Evolutionary conservation across 139 green algal genomes (phyloP), one percentile per base, ranked within the genome.

Genomic region (Chlamydomonas sphaeroides): DNA sequence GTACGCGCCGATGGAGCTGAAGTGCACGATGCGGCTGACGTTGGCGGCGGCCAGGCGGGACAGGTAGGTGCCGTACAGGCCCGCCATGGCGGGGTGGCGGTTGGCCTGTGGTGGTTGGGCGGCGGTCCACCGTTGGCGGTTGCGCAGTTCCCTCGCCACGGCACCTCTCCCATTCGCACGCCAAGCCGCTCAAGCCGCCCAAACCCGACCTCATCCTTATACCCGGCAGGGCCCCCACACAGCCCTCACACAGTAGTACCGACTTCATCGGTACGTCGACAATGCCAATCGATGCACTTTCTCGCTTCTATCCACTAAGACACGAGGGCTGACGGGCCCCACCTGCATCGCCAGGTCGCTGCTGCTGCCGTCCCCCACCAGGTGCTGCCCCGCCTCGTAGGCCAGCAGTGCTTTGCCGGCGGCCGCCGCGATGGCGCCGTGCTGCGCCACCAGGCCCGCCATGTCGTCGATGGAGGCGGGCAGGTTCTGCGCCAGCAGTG

Each of bases 321-420:
- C n/a, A n/a, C n/a, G n/a, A n/a, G n/a, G n/a, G n/a, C n/a, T n/a
- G n/a, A n/a, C n/a, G n/a, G n/a, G n/a, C n/a, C n/a, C n/a, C n/a
- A n/a, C 72, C 72, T 80, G 74, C 14, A 80, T 74, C 18, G 78
- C 49, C 2, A 84, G 66, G 67, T 84, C 78, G 66, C 6, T 65
- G n/a, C 23, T 62, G 78, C 32, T 59, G 33, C 78, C 69, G 69
- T 86, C 80, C 6, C 80, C 80, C 10, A 39, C 38, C 35, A 88
- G 56, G 42, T 45, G 30, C 42, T 78, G 63, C 7, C 83, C 83
- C 18, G 41, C 57, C 57, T 88, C 83, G 68, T 88, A 88, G 10
- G 42, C 30, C 25, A 88, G 14, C 2, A 88, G 67, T 3, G 68
- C 35, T 45, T 80, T 80, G 67, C 35, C n/a, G 67, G 70, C 69